Conservation (phyloP, 768 basidiomycete species). For the Wakefieldia striispora region DNA sequence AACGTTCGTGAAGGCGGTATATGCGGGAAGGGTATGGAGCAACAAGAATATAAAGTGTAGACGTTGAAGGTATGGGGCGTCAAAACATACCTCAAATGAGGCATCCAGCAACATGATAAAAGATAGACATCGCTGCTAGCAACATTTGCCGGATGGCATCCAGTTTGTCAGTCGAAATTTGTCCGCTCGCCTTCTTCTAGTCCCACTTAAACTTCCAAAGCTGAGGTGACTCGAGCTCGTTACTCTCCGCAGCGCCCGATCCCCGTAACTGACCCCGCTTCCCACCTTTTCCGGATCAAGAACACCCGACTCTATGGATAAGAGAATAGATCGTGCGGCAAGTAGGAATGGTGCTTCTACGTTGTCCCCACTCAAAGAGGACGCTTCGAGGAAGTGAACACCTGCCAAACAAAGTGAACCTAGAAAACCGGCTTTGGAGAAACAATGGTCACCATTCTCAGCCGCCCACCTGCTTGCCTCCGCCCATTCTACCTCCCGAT, state of each 20-base stretch:
- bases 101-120: background rate
- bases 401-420: constrained; percentile 45
- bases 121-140: constrained; percentile 37
- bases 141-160: constrained; percentile 65
- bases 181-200: constrained; percentile 55
- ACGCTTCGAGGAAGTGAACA: constrained; percentile 91
- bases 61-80: constrained; percentile 5
- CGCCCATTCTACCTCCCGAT: constrained; percentile 91
- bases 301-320: constrained; percentile 86
- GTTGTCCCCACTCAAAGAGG: constrained; percentile 89
- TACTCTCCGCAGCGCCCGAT: constrained; percentile 86
- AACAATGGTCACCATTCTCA: constrained; percentile 69
- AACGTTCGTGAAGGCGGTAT: constrained; percentile 17
- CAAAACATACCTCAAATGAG: constrained; percentile 17
- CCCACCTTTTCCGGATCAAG: constrained; percentile 94
- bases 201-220: constrained; percentile 77
- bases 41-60: constrained; percentile 6
- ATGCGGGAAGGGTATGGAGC: constrained; percentile 24
- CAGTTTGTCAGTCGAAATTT: constrained; percentile 60
- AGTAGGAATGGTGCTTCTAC: constrained; percentile 91
- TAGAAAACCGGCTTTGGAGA: constrained; percentile 1
- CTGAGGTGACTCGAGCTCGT: constrained; percentile 88
- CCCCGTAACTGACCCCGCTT: constrained; percentile 95
- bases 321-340: constrained; percentile 82
- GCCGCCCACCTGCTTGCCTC: constrained; percentile 97